phyloP scores from a whole-genome alignment of 345 rosid genomes.

The Aurinia saxatilis region DNA sequence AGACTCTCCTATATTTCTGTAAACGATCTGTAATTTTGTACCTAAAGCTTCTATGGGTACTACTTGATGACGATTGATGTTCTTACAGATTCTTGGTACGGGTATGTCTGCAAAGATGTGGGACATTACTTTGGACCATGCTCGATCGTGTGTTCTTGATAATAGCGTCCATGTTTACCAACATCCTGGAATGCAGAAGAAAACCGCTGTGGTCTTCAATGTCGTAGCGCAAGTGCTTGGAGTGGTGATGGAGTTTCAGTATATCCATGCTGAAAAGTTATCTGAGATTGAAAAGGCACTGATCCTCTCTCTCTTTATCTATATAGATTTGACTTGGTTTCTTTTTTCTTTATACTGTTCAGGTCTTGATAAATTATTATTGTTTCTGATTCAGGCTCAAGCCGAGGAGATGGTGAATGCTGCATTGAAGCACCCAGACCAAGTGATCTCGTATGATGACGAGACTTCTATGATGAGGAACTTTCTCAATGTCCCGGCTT shows the following conservation, averaged over 20 bases:
- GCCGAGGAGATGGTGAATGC: constrained; percentile 56
- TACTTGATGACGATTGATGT: neutral
- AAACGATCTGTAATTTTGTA: neutral
- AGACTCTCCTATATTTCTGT: constrained; percentile 15
- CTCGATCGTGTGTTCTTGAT: constrained; percentile 73
- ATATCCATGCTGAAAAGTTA: constrained; percentile 55
- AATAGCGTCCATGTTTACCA: constrained; percentile 54
- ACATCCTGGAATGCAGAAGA: constrained; percentile 47
- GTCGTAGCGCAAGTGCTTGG: constrained; percentile 86
- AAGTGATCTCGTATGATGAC: constrained; percentile 59
- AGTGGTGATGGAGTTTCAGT: constrained; percentile 60
- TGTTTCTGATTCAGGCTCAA: constrained; percentile 44
- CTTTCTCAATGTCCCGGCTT: constrained; percentile 33
- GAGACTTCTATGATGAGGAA: constrained; percentile 43
- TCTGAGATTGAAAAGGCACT: constrained; percentile 79
- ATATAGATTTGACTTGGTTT: neutral
- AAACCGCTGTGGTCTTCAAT: constrained; percentile 86
- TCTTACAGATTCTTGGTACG: constrained; percentile 77
- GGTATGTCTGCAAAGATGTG: constrained; percentile 99
- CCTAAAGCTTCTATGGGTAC: neutral
- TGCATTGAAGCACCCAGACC: constrained; percentile 61
- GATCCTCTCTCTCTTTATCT: constrained; percentile 11
- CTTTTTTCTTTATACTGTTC: neutral
- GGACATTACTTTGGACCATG: constrained; percentile 90
- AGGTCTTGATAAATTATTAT: neutral